Evolutionary conservation across 805 yeast species (phyloP).

Genomic region (Metschnikowia reukaufii): DNA sequence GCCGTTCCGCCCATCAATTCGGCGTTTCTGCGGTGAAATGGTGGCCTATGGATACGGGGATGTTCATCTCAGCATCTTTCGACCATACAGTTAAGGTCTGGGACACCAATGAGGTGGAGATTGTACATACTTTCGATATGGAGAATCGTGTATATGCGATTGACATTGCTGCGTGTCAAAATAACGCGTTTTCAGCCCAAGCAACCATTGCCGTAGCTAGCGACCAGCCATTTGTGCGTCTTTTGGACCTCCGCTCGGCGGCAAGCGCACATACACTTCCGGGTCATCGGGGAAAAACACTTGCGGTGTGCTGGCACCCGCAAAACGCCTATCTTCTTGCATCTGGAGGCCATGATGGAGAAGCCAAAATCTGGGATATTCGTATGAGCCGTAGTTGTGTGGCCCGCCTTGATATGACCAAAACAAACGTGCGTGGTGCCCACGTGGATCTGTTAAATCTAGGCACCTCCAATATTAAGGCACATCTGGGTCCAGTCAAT

Average conservation of each 20-base stretch:
- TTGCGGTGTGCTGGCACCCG: constrained; percentile 77
- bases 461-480: constrained; percentile 46
- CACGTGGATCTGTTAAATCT: constrained; percentile 25
- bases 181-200: constrained; percentile 23
- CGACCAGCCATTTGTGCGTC: constrained; percentile 66
- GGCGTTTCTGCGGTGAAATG: constrained; percentile 76
- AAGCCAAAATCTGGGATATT: constrained; percentile 82
- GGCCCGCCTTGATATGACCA: constrained; percentile 58
- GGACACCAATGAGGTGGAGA: constrained; percentile 69
- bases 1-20: constrained; percentile 53
- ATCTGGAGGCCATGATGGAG: constrained; percentile 81
- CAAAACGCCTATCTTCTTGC: constrained; percentile 58
- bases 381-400: constrained; percentile 66
- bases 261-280: constrained; percentile 69
- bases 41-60: constrained; percentile 89
- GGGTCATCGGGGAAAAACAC: constrained; percentile 58
- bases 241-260: constrained; percentile 72
- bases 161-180: constrained; percentile 46
- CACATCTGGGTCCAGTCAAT: constrained; percentile 78
- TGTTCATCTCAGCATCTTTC: constrained; percentile 80
- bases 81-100: constrained; percentile 76
- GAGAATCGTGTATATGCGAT: constrained; percentile 64
- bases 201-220: constrained; percentile 69
- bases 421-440: constrained; percentile 32
- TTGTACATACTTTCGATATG: constrained; percentile 65